A percentile compares a stretch with the other conserved stretches of the same genome.
These are phyloP conservation scores for Bretziella fagacearum DNA, from an alignment of 2,329 filamentous ascomycete genomes.

Conservation along the genomic window DNA sequence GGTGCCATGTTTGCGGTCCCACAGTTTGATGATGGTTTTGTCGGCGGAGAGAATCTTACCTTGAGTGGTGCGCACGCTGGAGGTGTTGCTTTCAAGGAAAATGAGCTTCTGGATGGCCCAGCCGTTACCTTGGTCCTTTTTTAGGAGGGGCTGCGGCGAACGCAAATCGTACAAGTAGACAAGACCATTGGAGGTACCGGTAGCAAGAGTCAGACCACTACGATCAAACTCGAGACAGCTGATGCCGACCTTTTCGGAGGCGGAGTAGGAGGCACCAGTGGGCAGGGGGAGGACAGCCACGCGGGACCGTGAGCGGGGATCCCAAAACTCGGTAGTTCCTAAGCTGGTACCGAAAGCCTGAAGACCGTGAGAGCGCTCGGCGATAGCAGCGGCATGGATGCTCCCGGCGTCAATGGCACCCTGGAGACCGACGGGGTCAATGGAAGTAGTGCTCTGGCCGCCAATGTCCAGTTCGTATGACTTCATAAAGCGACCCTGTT, in stretches of 20 bases:
- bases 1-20: constrained; percentile 65
- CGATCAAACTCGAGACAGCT: constrained; percentile 76
- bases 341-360: constrained; percentile 85
- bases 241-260: constrained; percentile 52
- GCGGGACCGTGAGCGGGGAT: constrained; percentile 65
- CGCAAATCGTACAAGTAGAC: constrained; percentile 85
- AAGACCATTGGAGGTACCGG: constrained; percentile 74
- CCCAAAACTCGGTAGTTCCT: constrained; percentile 96
- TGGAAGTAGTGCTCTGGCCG: constrained; percentile 33
- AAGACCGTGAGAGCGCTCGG: constrained; percentile 76
- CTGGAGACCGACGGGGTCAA: constrained; percentile 56
- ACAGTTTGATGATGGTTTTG: constrained; percentile 93
- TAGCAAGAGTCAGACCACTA: constrained; percentile 69
- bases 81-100: constrained; percentile 46
- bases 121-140: constrained; percentile 92
- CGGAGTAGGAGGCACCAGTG: constrained; percentile 17
- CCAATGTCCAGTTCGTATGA: constrained; percentile 85
- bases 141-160: constrained; percentile 67
- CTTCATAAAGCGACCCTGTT: constrained; percentile 84
- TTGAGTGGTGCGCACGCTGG: constrained; percentile 60
- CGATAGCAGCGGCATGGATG: constrained; percentile 75
- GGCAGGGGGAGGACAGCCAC: constrained; percentile 47
- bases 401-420: constrained; percentile 72
- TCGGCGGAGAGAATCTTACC: constrained; percentile 85
- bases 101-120: constrained; percentile 77